phyloP scores from a whole-genome alignment of 768 basidiomycete genomes.

The Suillus cothurnatus region DNA sequence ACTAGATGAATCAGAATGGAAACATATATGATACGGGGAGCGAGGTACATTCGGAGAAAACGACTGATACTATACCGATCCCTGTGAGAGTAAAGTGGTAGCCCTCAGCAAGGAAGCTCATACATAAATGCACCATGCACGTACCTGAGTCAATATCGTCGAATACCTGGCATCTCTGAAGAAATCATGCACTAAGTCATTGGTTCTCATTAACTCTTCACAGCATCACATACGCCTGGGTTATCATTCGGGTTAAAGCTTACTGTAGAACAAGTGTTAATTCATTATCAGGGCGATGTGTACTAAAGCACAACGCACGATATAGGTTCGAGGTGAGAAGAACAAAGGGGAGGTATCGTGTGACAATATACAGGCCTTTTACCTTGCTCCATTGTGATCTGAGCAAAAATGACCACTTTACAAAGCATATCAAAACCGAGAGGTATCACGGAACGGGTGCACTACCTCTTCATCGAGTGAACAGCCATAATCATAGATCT shows the following conservation, averaged over 20 bases:
- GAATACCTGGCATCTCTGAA: neutral
- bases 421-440: too few species aligned
- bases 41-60: too few species aligned
- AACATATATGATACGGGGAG: too few species aligned
- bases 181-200: neutral
- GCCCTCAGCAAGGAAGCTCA: neutral
- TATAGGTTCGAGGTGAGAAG: neutral
- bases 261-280: neutral
- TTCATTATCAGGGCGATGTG: too few species aligned
- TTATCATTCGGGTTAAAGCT: neutral
- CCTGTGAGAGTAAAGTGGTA: neutral
- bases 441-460: neutral
- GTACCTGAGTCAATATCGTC: neutral
- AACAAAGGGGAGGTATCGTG: neutral
- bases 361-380: neutral
- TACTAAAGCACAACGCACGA: neutral
- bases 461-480: neutral
- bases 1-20: too few species aligned
- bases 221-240: neutral
- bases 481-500: neutral
- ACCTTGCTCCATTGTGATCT: neutral
- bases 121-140: neutral
- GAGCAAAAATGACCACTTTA: neutral
- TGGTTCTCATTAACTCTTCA: neutral
- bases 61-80: neutral